A percentile compares a stretch with the other conserved stretches of the same genome.
phyloP scores from a whole-genome alignment of 345 rosid species.

The Gossypium raimondii region DNA sequence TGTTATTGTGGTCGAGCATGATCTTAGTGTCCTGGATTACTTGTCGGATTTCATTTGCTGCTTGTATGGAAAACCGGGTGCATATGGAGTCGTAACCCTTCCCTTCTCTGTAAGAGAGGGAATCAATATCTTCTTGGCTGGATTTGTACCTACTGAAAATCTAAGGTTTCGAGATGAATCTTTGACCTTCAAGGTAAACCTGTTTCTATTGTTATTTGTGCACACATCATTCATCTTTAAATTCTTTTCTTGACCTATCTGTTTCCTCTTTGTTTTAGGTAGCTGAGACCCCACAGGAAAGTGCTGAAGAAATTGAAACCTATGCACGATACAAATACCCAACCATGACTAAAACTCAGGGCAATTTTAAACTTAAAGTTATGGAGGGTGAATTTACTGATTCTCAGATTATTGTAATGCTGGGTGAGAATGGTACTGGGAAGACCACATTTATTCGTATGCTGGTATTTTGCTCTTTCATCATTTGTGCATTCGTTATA shows the following conservation, averaged over 20 bases:
- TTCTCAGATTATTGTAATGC: constrained; percentile 95
- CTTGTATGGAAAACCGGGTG: constrained; percentile 96
- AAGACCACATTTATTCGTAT: constrained; percentile 96
- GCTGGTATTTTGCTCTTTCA: constrained; percentile 71
- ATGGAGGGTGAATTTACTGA: constrained; percentile 96
- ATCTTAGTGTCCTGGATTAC: constrained; percentile 94
- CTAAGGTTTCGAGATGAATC: constrained; percentile 93
- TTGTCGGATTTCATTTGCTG: constrained; percentile 97
- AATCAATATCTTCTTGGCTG: constrained; percentile 92
- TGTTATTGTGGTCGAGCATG: constrained; percentile 99
- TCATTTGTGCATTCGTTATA: constrained; percentile 5
- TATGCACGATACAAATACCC: constrained; percentile 97
- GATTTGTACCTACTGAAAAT: constrained; percentile 94
- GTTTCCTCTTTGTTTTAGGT: constrained; percentile 40
- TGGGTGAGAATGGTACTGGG: constrained; percentile 99
- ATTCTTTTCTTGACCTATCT: not conserved
- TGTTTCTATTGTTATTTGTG: not conserved
- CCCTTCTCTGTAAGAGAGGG: constrained; percentile 99
- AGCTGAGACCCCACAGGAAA: constrained; percentile 97
- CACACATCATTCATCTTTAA: constrained; percentile 4
- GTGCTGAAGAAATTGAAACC: constrained; percentile 81
- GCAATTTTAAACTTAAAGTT: constrained; percentile 72
- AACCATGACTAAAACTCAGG: constrained; percentile 85
- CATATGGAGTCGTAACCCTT: constrained; percentile 96
- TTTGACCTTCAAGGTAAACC: constrained; percentile 77